phyloP scores from a whole-genome alignment of 176 grass and related monocot genomes.

The Echinochloa phyllopogon region DNA sequence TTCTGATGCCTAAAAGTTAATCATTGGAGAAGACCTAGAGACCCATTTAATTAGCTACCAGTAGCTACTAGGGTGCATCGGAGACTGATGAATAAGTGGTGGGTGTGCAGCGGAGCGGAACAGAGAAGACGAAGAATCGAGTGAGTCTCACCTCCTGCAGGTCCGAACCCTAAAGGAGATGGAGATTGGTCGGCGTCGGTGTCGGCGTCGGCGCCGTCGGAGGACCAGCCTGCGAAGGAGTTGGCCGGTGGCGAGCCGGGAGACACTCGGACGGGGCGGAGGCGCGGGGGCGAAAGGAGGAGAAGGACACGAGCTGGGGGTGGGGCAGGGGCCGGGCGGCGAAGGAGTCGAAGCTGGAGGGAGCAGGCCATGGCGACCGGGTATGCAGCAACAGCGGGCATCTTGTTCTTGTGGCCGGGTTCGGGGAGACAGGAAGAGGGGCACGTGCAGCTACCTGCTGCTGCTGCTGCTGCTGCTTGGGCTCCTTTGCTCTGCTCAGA shows the following conservation, averaged over 20 bases:
- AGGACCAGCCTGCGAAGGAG: constrained; percentile 80
- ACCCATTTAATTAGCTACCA: no score
- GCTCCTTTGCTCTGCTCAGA: background rate
- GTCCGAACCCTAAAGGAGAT: constrained; percentile 28
- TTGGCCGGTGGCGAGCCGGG: constrained; percentile 16
- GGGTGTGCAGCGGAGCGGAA: background rate
- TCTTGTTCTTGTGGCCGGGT: background rate
- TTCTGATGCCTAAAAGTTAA: no score
- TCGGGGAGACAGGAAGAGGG: background rate
- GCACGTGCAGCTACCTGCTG: background rate
- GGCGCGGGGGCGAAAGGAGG: constrained; percentile 17
- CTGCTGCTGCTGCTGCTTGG: background rate
- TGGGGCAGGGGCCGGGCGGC: constrained; percentile 7
- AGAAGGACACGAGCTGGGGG: constrained; percentile 18
- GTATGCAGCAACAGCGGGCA: constrained; percentile 24
- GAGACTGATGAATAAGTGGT: background rate
- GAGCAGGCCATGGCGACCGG: constrained; percentile 5
- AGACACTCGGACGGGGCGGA: constrained; percentile 31
- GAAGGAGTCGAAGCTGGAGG: constrained; percentile 57
- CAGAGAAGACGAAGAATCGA: background rate
- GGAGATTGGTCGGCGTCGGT: constrained; percentile 15
- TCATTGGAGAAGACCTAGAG: no score
- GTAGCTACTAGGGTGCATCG: no score
- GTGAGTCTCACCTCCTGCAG: constrained; percentile 33
- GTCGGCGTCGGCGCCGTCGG: constrained; percentile 28